phyloP scores from a whole-genome alignment of 2,329 filamentous ascomycete genomes.

The Alternaria sp. region DNA sequence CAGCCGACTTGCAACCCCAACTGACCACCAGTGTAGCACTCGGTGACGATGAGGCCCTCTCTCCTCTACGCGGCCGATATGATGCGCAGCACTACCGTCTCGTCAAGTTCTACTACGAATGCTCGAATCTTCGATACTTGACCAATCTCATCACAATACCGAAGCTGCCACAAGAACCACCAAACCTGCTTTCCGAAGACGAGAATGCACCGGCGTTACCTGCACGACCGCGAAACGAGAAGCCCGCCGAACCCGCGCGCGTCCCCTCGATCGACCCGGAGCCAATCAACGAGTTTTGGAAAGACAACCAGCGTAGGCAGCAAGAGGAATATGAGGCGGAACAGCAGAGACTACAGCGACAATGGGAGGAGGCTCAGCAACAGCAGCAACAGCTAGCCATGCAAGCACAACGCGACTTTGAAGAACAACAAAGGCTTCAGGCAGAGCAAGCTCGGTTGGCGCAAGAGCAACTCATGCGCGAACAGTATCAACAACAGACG shows the following conservation, averaged over 20 bases:
- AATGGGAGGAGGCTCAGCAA: slow-evolving; percentile 81
- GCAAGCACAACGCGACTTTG: slow-evolving; percentile 92
- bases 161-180: slow-evolving; percentile 92
- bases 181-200: slow-evolving; percentile 85
- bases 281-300: slow-evolving; percentile 98
- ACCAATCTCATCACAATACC: slow-evolving; percentile 96
- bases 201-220: slow-evolving; percentile 83
- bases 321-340: slow-evolving; percentile 96
- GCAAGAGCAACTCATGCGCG: slow-evolving; percentile 85
- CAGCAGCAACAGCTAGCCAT: slow-evolving; percentile 83
- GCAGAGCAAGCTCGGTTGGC: slow-evolving; percentile 89
- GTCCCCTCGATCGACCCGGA: slow-evolving; percentile 82
- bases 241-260: slow-evolving; percentile 65
- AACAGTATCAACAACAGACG: slow-evolving; percentile 92
- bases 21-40: slow-evolving; percentile 66
- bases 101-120: slow-evolving; percentile 99
- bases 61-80: slow-evolving; percentile 86
- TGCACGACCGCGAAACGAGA: slow-evolving; percentile 73
- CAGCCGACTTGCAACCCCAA: not conserved
- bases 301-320: slow-evolving; percentile 86
- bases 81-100: slow-evolving; percentile 96
- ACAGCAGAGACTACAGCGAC: slow-evolving; percentile 85
- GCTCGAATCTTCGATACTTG: slow-evolving; percentile 94
- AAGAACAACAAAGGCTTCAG: slow-evolving; percentile 88
- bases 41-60: slow-evolving; percentile 90